Base-by-base conservation (phyloP, 768 basidiomycete genomes). In the Lactifluus pinguis region DNA sequence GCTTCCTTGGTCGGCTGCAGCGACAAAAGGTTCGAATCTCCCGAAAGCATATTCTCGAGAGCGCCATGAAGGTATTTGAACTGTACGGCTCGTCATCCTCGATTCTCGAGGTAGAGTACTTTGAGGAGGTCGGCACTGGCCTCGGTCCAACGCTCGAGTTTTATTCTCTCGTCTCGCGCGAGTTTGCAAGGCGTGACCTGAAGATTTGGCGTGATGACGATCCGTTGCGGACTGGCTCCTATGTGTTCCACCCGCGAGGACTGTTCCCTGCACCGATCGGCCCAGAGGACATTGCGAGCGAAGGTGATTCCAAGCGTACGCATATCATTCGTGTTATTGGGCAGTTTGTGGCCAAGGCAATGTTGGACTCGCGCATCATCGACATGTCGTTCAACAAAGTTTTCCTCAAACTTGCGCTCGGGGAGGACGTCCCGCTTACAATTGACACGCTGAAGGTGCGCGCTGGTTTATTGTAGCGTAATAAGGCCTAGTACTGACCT, bases 91-190 rank as follows among this genome's bases (percentile, higher is more conserved):
- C 92, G 0, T 93, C 92, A 2, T 90, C 89, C 4, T 93, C 93
- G 0, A 84, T 98, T 21, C 81, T 99, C 45, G 97, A 99, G 71
- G 93, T 98, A 53, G 95, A 99, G 75, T 98, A 98, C 75, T 98
- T 98, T 69, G 93, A 97, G 69, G 97, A 99, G 77, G 95, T 98
- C 51, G 97, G 97, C 19, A 98, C 95, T 8, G 97, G 97, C 19
- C 77, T 99, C 11, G 97, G 97, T 3, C 97, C 97, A 7, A 98
- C 97, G 29, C 79, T 98, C 25, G 97, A 99, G 75, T 99, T 99
- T 75, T 99, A 98, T 72, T 90, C 95, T n/a, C 75, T 98, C 53
- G 97, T 94, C 8, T 95, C 92, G 47, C 89, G 86, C 68, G 97
- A 98, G 72, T 98, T 98, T 71, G 93, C 93, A 0, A 78, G 91